A percentile compares a stretch with the other conserved stretches of the same genome.
Conservation (phyloP, 176 grass and related monocot species). For the Zoysia pacifica region DNA sequence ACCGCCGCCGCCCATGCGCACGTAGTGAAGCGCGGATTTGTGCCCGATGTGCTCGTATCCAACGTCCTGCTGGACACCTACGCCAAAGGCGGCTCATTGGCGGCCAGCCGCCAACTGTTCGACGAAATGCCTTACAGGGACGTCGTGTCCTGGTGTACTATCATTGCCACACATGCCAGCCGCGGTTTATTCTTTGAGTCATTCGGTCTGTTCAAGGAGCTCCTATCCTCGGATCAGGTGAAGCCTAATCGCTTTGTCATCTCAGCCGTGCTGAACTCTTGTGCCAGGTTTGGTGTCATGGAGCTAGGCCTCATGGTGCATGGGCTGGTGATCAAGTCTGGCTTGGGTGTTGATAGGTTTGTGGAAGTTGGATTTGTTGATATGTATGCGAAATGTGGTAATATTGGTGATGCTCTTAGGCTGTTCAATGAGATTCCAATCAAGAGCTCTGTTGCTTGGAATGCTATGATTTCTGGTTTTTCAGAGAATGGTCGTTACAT, state of each 20-base stretch:
- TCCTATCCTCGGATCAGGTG: conserved; percentile 42
- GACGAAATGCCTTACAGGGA: conserved; percentile 86
- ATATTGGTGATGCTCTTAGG: conserved; percentile 58
- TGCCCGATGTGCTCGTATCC: conserved; percentile 57
- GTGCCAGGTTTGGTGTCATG: conserved; percentile 56
- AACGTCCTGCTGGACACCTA: conserved; percentile 88
- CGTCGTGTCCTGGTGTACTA: conserved; percentile 70
- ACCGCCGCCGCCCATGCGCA: conserved; percentile 61
- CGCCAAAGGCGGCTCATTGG: conserved; percentile 57
- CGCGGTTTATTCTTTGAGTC: conserved; percentile 51
- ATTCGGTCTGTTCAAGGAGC: conserved; percentile 51
- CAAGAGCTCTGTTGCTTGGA: conserved; percentile 79
- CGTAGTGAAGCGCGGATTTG: conserved; percentile 63
- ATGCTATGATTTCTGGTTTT: conserved; percentile 84
- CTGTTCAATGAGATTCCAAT: conserved; percentile 76
- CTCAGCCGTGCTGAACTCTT: conserved; percentile 64
- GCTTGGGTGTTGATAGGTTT: conserved; percentile 64
- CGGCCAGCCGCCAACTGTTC: conserved; percentile 51
- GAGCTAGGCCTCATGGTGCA: conserved; percentile 76
- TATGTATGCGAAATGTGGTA: conserved; percentile 82
- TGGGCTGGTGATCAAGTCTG: conserved; percentile 64
- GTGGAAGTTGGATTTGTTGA: conserved; percentile 81
- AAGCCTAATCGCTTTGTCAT: conserved; percentile 72
- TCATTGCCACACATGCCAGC: conserved; percentile 63
- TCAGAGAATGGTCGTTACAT: conserved; percentile 51